Conservation (phyloP, 805 yeast genomes). For the Wickerhamiella kurtzmanii region DNA sequence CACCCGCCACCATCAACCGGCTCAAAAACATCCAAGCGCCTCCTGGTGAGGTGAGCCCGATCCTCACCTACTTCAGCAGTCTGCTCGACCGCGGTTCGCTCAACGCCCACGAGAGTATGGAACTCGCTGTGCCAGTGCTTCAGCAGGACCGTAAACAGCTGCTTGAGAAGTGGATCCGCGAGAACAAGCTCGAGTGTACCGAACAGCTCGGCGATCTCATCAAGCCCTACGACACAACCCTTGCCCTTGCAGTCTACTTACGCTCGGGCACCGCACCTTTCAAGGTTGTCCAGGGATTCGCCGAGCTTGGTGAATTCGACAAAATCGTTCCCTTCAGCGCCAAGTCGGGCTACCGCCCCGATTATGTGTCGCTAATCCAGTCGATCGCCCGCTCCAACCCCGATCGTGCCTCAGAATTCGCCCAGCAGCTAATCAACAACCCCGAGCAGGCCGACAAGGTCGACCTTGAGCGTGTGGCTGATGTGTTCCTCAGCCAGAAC, state of each 20-base stretch:
- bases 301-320: constrained; percentile 93
- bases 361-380: constrained; percentile 78
- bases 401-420: constrained; percentile 97
- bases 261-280: constrained; percentile 61
- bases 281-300: constrained; percentile 82
- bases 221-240: constrained; percentile 68
- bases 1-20: constrained; percentile 86
- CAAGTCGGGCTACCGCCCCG: constrained; percentile 79
- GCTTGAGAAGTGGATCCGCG: constrained; percentile 92
- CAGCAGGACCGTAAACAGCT: constrained; percentile 90
- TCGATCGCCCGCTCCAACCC: constrained; percentile 85
- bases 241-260: constrained; percentile 83
- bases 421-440: constrained; percentile 65
- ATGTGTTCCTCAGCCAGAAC: constrained; percentile 87
- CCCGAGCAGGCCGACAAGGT: constrained; percentile 36
- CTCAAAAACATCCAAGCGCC: constrained; percentile 81
- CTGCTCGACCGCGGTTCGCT: constrained; percentile 84
- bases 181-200: constrained; percentile 85
- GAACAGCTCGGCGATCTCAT: constrained; percentile 96
- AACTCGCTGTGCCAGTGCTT: constrained; percentile 86
- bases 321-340: constrained; percentile 89
- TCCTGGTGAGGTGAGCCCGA: constrained; percentile 91
- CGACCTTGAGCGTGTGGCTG: constrained; percentile 78
- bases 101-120: constrained; percentile 86
- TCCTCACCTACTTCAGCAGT: constrained; percentile 81